Percentiles rank a stretch among this genome's conserved stretches.
Conservation (phyloP, 805 yeast species). For the Saturnispora silvae region DNA sequence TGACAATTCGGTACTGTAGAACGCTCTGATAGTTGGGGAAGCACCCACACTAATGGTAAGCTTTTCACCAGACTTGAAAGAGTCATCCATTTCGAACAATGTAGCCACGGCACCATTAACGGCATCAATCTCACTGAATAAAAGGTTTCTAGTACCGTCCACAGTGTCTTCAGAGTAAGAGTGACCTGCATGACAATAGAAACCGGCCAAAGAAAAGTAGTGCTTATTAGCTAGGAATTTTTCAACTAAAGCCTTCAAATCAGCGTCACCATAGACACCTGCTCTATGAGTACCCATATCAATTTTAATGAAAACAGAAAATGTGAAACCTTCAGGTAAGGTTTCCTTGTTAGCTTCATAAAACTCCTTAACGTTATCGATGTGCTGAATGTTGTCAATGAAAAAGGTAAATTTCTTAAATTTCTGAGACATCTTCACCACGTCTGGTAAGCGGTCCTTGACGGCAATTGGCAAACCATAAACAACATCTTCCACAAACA, state of each 20-base stretch:
- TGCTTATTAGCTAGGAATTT: constrained; percentile 20
- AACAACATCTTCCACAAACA: constrained; percentile 32
- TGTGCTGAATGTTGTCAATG: constrained; percentile 55
- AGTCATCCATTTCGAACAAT: constrained; percentile 28
- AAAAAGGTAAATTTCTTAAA: constrained; percentile 33
- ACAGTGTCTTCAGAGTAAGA: constrained; percentile 43
- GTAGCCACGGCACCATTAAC: constrained; percentile 43
- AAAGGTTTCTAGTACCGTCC: constrained; percentile 35
- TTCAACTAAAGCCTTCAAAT: constrained; percentile 12
- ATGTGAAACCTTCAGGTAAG: constrained; percentile 21
- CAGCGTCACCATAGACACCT: constrained; percentile 29
- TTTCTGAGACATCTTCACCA: constrained; percentile 33
- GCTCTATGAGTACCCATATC: constrained; percentile 69
- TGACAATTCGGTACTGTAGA: constrained; percentile 21
- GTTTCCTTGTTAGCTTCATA: constrained; percentile 12
- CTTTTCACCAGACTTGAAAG: constrained; percentile 17
- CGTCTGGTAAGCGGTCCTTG: constrained; percentile 36
- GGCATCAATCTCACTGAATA: constrained; percentile 47
- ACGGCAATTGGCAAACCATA: constrained; percentile 49
- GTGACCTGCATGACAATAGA: constrained; percentile 75
- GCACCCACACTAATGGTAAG: constrained; percentile 66
- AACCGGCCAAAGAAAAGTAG: constrained; percentile 44
- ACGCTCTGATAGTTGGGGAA: constrained; percentile 67
- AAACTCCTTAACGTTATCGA: constrained; percentile 35
- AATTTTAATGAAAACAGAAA: constrained; percentile 61